Evolutionary conservation across 371 early-diverging fungal species (phyloP).

Genomic region (Mucor circinelloides): DNA sequence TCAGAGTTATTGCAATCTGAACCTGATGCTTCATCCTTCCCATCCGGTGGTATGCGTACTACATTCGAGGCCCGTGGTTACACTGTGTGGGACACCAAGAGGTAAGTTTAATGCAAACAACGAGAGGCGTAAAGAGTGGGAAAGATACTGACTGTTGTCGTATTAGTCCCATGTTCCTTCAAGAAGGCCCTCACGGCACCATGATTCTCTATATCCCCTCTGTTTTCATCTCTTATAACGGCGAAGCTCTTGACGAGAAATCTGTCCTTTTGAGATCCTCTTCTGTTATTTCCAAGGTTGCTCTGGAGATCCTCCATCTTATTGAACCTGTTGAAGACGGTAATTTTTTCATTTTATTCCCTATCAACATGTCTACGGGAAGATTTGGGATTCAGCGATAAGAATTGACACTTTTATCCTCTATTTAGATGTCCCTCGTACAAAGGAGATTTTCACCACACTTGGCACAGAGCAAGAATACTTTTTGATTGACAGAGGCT

Average conservation of each 20-base stretch:
- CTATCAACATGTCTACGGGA: neutral
- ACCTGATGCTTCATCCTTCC: constrained; percentile 99
- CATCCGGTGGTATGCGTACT: constrained; percentile 96
- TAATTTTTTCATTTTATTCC: constrained; percentile 6
- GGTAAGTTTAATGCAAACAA: constrained; percentile 27
- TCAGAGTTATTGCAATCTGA: constrained; percentile 96
- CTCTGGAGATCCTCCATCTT: constrained; percentile 75
- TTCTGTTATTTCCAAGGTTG: constrained; percentile 80
- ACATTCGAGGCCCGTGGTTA: constrained; percentile 99
- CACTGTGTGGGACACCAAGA: constrained; percentile 97
- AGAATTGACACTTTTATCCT: neutral
- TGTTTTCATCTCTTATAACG: constrained; percentile 97
- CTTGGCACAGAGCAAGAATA: constrained; percentile 98
- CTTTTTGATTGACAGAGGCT: constrained; percentile 92
- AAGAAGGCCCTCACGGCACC: constrained; percentile 93
- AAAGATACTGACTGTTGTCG: neutral
- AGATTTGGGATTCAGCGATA: neutral
- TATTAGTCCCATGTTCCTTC: constrained; percentile 92
- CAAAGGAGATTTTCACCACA: constrained; percentile 84
- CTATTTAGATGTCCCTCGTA: constrained; percentile 31
- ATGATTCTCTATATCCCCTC: constrained; percentile 94
- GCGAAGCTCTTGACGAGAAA: constrained; percentile 98
- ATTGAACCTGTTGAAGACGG: constrained; percentile 66
- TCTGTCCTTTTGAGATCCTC: constrained; percentile 94
- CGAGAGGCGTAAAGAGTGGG: neutral